Evolutionary conservation across 371 early-diverging fungal species (phyloP), one percentile per base, ranked within the genome.

Genomic region (Actinomortierella ambigua): DNA sequence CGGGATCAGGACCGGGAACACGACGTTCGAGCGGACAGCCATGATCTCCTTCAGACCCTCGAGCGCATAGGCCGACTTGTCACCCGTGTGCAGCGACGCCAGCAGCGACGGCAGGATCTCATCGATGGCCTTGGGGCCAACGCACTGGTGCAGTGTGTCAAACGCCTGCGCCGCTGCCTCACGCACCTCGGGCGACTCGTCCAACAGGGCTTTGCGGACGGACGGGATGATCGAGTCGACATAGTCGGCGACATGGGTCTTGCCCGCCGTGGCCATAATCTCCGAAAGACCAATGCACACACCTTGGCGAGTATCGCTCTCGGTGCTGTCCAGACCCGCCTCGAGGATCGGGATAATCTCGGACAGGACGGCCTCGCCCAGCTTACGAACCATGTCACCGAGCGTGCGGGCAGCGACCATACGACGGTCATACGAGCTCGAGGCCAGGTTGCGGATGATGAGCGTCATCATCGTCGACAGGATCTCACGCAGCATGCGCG

Each of bases 11-110:
- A 95, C 94, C 22, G 98, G 98, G 91, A 98, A 94, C 3, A 98
- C 97, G 13, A 95, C 94, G 64, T 92, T 91, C 63, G 95, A 91
- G 15, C 95, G 91, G 20, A 97, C 95, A 39, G 95, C 88, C 95
- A 97, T 97, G 47, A 98, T 91, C 75, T 96, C 95, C 79, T 95
- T 95, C 58, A 98, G 84, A 40, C 95, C 98, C 66, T 94, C 93
- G 65, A 98, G 76, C 8, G 98, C 97, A 69, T 89, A 87, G 26
- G 80, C 80, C 20, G 90, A 87, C 22, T 88, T 83, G 57, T 88
- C 85, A 50, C 85, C 88, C 17, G 84, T 83, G 60, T 84, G 81
- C 29, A 98, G 85, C 51, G 90, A 90, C 66, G 88, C 88, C 61
- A 98, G 88, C 62, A 98, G 77, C 14, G 85, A 86, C 14, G 98